These are phyloP conservation scores for Myriosclerotinia duriaeana DNA, from an alignment of 2,329 filamentous ascomycete genomes.

Conservation along the genomic window DNA sequence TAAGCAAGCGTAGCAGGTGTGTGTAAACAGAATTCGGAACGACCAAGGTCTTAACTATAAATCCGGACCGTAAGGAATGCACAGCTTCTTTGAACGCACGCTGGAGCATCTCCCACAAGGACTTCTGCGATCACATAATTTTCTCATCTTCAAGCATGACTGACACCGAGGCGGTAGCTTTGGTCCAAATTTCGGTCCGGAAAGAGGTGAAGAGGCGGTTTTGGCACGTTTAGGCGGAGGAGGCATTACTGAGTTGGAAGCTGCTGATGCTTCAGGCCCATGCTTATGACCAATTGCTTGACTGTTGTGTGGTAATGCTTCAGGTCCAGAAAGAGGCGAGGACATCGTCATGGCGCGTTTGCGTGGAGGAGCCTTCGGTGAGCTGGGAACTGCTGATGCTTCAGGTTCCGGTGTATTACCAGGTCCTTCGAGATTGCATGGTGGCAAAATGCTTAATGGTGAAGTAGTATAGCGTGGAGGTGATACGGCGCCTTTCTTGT, in stretches of 20 bases:
- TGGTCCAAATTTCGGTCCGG: background rate
- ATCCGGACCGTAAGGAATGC: slow-evolving; percentile 1
- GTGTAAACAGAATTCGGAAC: too few relatives aligned
- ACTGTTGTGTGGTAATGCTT: background rate
- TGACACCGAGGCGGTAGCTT: background rate
- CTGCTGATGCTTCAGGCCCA: fast-evolving
- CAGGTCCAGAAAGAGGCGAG: background rate
- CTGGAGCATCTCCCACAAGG: slow-evolving; percentile 3
- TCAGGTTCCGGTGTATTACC: too few relatives aligned
- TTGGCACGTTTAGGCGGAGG: background rate
- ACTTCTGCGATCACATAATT: slow-evolving; percentile 1
- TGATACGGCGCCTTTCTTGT: too few relatives aligned
- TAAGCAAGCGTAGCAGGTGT: background rate
- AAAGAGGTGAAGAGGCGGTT: background rate
- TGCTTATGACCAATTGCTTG: too few relatives aligned
- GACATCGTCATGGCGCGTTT: too few relatives aligned
- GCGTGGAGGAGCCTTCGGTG: too few relatives aligned
- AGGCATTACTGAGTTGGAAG: background rate
- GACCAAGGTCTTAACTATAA: background rate
- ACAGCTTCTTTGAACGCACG: fast-evolving
- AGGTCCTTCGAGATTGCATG: too few relatives aligned
- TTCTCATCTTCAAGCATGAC: background rate
- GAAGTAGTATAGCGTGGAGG: too few relatives aligned
- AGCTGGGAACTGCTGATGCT: too few relatives aligned
- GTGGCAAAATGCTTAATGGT: too few relatives aligned